phyloP scores from a whole-genome alignment of 208 protist genomes.

The Acanthamoeba triangularis region DNA sequence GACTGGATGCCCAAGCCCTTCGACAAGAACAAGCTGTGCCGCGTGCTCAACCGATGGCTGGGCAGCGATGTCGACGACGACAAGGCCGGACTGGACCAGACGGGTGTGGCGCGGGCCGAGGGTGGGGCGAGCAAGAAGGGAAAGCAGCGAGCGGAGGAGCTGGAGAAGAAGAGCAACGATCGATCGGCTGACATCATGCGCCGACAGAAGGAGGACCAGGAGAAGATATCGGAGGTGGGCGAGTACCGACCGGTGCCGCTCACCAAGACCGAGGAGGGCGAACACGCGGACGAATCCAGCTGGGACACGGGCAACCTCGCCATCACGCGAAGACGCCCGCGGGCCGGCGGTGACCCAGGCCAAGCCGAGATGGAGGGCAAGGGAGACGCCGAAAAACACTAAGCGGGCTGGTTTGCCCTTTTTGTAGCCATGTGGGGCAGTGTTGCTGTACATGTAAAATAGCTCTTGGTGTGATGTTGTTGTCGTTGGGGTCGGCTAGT shows the following conservation, averaged over 20 bases:
- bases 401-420: no score
- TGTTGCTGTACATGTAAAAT: no score
- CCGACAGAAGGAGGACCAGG: neutral
- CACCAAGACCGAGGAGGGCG: neutral
- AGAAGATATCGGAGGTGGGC: neutral
- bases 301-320: neutral
- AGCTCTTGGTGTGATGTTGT: no score
- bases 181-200: neutral
- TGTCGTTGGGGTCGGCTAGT: no score
- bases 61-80: neutral
- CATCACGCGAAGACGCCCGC: neutral
- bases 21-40: slow-evolving; percentile 51
- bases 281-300: neutral
- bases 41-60: slow-evolving; percentile 23
- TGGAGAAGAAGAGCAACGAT: neutral
- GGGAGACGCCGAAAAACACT: no score
- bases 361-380: no score
- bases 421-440: no score
- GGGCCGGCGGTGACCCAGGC: no score
- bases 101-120: neutral
- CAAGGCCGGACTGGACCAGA: neutral
- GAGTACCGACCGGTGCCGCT: neutral
- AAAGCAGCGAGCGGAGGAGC: neutral
- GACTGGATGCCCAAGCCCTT: slow-evolving; percentile 68
- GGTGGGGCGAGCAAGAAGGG: neutral